Evolutionary conservation across 345 rosid genomes (phyloP), one percentile per base, ranked within the genome.

Genomic region (Citrus trifoliata): DNA sequence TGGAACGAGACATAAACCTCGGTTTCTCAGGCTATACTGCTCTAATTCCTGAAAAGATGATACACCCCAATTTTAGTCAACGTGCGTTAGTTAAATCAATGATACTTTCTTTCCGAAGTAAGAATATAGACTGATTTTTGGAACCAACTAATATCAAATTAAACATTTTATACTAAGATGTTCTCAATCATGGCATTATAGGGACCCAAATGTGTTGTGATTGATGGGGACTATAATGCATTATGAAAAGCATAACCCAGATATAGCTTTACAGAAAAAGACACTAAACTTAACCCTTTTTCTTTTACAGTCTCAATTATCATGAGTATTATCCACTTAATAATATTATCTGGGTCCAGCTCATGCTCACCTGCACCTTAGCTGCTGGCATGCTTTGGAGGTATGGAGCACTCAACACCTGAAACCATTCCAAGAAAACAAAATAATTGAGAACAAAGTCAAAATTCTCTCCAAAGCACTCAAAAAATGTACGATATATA

Each of bases 361-460:
- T 28, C 73, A 76, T 55, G 81, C 90, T 83, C 67, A 91, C 98
- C 92, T 90, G 92, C 58, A 81, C 71, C 69, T 79, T 83, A 81
- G 81, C 78, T 68, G 85, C 51, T 22, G 93, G 84, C 30, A 80
- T 65, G 14, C 84, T 82, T 86, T 94, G 95, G 76, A 96, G 95
- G 84, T 96, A 96, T 3, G 99, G 97, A 74, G 97, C 95, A 74
- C 99, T 96, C 82, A 96, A 88, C 72, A 94, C 97, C 99, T 96
- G 85, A 83, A 87, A 76, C 68, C 83, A 86, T 37, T 70, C 51
- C 32, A 61, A 78, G 76, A 81, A 42, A 24, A 22, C 48, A 56
- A 65, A 76, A 56, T 9, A 35, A 76, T 51, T 64, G 63, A 65
- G 48, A 65, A 81, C 25, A 13, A 62, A 83, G 30, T 69, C 37